Evolutionary conservation across 2,329 filamentous ascomycete genomes (phyloP), one percentile per base, ranked within the genome.

Genomic region (Penicillium sp.): DNA sequence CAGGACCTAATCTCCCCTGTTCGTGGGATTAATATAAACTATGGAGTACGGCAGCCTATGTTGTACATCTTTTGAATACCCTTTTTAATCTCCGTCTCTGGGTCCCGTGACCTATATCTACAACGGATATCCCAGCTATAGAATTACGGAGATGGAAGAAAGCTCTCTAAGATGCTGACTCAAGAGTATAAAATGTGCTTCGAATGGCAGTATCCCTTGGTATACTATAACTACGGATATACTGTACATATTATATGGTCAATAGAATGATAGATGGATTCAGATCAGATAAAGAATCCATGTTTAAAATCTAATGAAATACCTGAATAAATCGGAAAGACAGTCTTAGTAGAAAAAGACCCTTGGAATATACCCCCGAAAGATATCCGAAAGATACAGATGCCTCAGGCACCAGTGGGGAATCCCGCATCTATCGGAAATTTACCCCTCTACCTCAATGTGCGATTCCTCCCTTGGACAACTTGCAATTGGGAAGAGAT

Each of bases 371-470:
- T 43, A 19, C 14, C 17, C 17, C 48, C 37, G 37, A 50, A 42
- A n/a, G 37, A 43, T 35, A 26, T 43, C 30, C 48, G 47, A 50
- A 14, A 50, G 42, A 33, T 42, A 31, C n/a, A 17, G 16, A 12
- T 65, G 67, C 67, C 68, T 69, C 58, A 69, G 67, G 68, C 67
- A 65, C 5, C 55, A 41, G 48, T 61, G 63, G 61, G 61, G 61
- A 60, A 61, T 50, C 45, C 50, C 55, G 50, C 55, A 59, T 58
- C 57, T 55, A 49, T 59, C 58, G 61, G 56, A 71, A 71, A 71
- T 69, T 70, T 70, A 69, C 69, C 68, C 68, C 69, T 70, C 69
- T 64, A 64, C 54, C 19, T 36, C 55, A 55, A 44, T 65, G 59
- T 64, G 61, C 58, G 55, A 54, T 55, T 56, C 36, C 19, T 50